A percentile compares a stretch with the other conserved stretches of the same genome.
These are phyloP conservation scores for Aspergillus hancockii DNA, from an alignment of 495 filamentous ascomycete genomes.

Conservation along the genomic window DNA sequence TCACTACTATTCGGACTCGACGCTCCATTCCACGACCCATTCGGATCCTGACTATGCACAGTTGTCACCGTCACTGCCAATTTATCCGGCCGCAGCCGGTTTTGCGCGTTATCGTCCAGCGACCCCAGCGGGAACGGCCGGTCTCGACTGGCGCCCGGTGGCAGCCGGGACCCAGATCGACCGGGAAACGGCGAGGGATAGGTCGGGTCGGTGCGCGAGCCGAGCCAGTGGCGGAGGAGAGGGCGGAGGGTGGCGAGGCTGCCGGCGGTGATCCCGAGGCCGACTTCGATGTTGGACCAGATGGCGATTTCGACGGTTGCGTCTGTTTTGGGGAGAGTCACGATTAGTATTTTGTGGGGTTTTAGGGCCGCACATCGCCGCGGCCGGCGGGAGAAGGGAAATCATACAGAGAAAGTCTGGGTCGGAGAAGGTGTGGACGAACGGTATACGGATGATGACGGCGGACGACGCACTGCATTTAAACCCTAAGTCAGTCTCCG, in stretches of 20 bases:
- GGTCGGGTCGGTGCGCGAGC: conserved; percentile 23
- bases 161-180: conserved; percentile 24
- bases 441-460: conserved; percentile 43
- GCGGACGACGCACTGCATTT: conserved; percentile 37
- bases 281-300: conserved; percentile 48
- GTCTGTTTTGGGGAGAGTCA: conserved; percentile 24
- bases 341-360: not conserved
- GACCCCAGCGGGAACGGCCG: conserved; percentile 34
- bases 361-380: too few species aligned
- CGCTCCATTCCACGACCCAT: conserved; percentile 22
- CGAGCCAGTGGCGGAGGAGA: conserved; percentile 40
- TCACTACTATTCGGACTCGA: conserved; percentile 35
- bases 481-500: not conserved
- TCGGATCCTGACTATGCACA: conserved; percentile 38
- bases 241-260: conserved; percentile 51
- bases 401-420: conserved; percentile 43
- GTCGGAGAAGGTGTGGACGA: conserved; percentile 38
- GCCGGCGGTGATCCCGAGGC: conserved; percentile 47
- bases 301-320: conserved; percentile 44
- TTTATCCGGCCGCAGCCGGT: conserved; percentile 39
- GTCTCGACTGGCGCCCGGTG: conserved; percentile 15
- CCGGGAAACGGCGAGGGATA: conserved; percentile 29
- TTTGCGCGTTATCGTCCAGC: conserved; percentile 23
- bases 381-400: not conserved
- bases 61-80: conserved; percentile 41